phyloP scores from a whole-genome alignment of 768 basidiomycete species.

The Hortiboletus campestris region DNA sequence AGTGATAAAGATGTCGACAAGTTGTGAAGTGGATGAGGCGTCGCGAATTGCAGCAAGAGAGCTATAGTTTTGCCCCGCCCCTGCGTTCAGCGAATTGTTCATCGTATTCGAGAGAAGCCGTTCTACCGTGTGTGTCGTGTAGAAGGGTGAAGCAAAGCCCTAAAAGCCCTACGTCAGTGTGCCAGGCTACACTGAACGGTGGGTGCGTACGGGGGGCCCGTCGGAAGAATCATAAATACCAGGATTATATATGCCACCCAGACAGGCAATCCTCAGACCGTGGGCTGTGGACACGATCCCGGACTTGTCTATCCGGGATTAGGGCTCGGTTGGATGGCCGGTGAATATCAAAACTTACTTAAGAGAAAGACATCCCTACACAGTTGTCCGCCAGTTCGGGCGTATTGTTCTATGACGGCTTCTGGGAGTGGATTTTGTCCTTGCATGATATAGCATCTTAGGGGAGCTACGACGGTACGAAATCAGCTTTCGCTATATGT shows the following conservation, averaged over 20 bases:
- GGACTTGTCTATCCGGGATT: slow-evolving; percentile 64
- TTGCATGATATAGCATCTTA: slow-evolving; percentile 93
- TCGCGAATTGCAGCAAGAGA: slow-evolving; percentile 71
- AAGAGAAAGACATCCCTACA: slow-evolving; percentile 82
- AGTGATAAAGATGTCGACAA: slow-evolving; percentile 79
- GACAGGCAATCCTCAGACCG: slow-evolving; percentile 80
- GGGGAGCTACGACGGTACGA: slow-evolving; percentile 55
- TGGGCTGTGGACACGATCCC: slow-evolving; percentile 75
- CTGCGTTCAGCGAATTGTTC: slow-evolving; percentile 44
- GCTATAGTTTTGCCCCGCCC: slow-evolving; percentile 48
- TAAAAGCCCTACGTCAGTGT: slow-evolving; percentile 27
- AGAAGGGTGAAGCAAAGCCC: slow-evolving; percentile 79
- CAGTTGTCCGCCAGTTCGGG: slow-evolving; percentile 74
- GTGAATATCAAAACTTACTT: slow-evolving; percentile 49
- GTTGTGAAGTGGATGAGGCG: slow-evolving; percentile 55
- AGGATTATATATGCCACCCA: slow-evolving; percentile 75
- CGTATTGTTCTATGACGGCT: slow-evolving; percentile 70
- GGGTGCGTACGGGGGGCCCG: slow-evolving; percentile 55
- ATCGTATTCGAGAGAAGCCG: slow-evolving; percentile 71
- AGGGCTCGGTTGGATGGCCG: neutral
- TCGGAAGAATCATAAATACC: slow-evolving; percentile 58
- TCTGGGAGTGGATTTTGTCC: slow-evolving; percentile 75
- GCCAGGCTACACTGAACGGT: neutral
- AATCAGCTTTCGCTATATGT: slow-evolving; percentile 6
- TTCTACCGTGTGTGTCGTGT: slow-evolving; percentile 66